Evolutionary conservation across 208 protist genomes (phyloP), one percentile per base, ranked within the genome.

Genomic region (Wallacemonas sp.): DNA sequence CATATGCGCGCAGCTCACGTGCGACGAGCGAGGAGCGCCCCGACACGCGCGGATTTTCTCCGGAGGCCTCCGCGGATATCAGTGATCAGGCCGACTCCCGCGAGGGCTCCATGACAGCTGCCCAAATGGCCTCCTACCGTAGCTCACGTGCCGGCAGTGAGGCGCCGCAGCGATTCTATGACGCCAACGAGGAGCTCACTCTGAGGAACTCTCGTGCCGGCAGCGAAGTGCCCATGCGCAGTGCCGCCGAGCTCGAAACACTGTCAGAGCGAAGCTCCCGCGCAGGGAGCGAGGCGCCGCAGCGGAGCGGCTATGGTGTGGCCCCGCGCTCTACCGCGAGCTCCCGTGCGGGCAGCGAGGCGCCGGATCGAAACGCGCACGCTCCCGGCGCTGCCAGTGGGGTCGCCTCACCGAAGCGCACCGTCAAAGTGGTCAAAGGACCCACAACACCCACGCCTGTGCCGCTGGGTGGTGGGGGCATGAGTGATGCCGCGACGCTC

Each of bases 81-180:
- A 22, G 30, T 3, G 24, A 42, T 8, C 15, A 4, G 17, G n/a
- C n/a, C n/a, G 61, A 56, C 28, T 24, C 14, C 4, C 42, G 28
- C 6, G 34, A 56, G 1, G 61, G 61, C 42, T 66, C 61, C 45
- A 60, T 28, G 22, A 55, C 56, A 21, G 75, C 82, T 15, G 66
- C 54, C 24, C 73, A 80, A 41, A 73, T 74, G 36, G 51, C 74
- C 1, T 75, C 70, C 11, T 85, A 72, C 36, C 70, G 69, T 27
- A 72, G 62, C 68, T 86, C 80, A 6, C 68, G 74, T 6, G 79
- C 72, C 9, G 80, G 66, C 11, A 85, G 79, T 42, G 84, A 90
- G 65, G 75, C 62, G 12, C 75, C 77, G 27, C 68, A 80, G 36
- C 74, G 80, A 53, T 39, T 60, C 28, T 41, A 60, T 14, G 12